phyloP scores from a whole-genome alignment of 306 rosid species.

The Corylus americana region DNA sequence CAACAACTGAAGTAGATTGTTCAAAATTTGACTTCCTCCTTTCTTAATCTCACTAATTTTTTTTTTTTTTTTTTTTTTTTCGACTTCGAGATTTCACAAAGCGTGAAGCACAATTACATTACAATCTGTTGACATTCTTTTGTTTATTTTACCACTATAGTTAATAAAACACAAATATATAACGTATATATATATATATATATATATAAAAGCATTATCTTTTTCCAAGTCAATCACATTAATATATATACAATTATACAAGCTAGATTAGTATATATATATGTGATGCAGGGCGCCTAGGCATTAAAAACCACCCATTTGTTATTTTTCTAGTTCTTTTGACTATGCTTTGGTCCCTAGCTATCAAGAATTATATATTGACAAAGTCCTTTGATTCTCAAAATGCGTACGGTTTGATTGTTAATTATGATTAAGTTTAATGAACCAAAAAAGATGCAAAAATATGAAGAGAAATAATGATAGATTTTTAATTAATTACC shows the following conservation, averaged over 20 bases:
- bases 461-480: no score
- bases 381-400: background rate
- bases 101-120: no score
- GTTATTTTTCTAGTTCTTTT: background rate
- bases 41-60: no score
- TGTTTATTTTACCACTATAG: no score
- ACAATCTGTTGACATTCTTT: slow-evolving; percentile 16
- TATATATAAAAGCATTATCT: background rate
- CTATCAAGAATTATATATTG: background rate
- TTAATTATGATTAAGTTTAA: background rate
- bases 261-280: no score
- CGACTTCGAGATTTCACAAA: no score
- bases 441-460: background rate
- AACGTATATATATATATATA: no score
- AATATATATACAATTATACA: background rate
- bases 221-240: slow-evolving; percentile 5
- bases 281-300: background rate
- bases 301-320: background rate
- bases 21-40: slow-evolving; percentile 2
- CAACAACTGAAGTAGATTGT: background rate
- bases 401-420: background rate
- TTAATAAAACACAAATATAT: no score
- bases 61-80: no score
- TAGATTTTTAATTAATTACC: slow-evolving; percentile 45
- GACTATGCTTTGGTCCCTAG: background rate